Evolutionary conservation across 306 rosid species (phyloP).

Genomic region (Cucumis cinereus): DNA sequence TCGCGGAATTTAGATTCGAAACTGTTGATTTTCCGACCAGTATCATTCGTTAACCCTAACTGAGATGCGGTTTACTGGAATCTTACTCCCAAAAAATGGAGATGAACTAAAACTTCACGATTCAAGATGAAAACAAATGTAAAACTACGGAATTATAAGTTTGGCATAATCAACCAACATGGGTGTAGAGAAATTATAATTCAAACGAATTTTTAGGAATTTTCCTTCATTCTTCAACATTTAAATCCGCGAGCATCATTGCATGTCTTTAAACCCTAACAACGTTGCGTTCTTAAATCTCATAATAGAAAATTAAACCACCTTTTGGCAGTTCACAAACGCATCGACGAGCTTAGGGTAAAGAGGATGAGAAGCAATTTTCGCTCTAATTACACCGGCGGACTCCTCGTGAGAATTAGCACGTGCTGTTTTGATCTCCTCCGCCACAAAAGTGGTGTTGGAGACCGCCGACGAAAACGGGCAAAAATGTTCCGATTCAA

Average conservation of each 20-base stretch:
- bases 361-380: slow-evolving; percentile 68
- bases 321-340: slow-evolving; percentile 72
- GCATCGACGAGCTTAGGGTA: slow-evolving; percentile 54
- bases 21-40: neutral
- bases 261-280: neutral
- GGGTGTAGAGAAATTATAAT: neutral
- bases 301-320: neutral
- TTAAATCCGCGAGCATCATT: neutral
- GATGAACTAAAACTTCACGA: neutral
- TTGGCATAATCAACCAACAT: neutral
- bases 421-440: slow-evolving; percentile 12
- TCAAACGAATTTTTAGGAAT: neutral
- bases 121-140: neutral
- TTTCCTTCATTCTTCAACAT: slow-evolving; percentile 7
- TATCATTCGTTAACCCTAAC: neutral
- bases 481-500: slow-evolving; percentile 19
- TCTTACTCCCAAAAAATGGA: neutral
- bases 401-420: slow-evolving; percentile 14
- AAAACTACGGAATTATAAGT: neutral
- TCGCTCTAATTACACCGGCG: slow-evolving; percentile 20
- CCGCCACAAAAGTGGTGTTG: slow-evolving; percentile 19
- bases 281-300: neutral
- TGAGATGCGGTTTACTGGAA: neutral
- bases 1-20: neutral
- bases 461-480: slow-evolving; percentile 18